Conservation (phyloP, 2,329 filamentous ascomycete species). For the Pseudohalonectria lignicola region DNA sequence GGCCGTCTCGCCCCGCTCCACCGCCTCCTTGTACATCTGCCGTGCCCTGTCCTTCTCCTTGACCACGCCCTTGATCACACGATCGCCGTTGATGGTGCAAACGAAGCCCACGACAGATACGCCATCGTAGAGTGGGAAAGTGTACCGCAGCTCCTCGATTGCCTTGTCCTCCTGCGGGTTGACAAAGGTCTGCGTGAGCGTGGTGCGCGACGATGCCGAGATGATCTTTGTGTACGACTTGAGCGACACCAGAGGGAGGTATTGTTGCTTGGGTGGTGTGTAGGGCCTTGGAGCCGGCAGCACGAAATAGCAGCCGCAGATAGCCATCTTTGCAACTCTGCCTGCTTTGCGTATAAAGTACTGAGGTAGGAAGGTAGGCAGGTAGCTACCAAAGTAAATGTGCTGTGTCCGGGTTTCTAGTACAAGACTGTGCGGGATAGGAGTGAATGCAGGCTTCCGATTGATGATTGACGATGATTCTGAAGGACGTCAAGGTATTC, state of each 20-base stretch:
- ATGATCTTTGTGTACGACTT: constrained; percentile 50
- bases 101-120: constrained; percentile 58
- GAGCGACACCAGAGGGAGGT: constrained; percentile 48
- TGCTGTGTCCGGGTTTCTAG: no score
- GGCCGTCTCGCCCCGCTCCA: constrained; percentile 47
- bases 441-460: no score
- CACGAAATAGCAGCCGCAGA: constrained; percentile 25
- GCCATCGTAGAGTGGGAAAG: constrained; percentile 63
- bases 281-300: constrained; percentile 1
- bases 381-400: no score
- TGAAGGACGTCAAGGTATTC: no score
- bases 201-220: constrained; percentile 36
- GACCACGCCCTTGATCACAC: constrained; percentile 52
- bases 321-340: no score
- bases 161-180: constrained; percentile 33
- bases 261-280: constrained; percentile 15
- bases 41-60: constrained; percentile 54
- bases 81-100: constrained; percentile 49
- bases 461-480: no score
- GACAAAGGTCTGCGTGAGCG: constrained; percentile 45
- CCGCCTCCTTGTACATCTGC: constrained; percentile 46
- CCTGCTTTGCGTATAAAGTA: no score
- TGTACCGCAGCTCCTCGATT: constrained; percentile 49
- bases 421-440: no score
- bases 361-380: no score